Conservation (phyloP, 1,139 yeast genomes). For the Protomyces arabidopsidicola region DNA sequence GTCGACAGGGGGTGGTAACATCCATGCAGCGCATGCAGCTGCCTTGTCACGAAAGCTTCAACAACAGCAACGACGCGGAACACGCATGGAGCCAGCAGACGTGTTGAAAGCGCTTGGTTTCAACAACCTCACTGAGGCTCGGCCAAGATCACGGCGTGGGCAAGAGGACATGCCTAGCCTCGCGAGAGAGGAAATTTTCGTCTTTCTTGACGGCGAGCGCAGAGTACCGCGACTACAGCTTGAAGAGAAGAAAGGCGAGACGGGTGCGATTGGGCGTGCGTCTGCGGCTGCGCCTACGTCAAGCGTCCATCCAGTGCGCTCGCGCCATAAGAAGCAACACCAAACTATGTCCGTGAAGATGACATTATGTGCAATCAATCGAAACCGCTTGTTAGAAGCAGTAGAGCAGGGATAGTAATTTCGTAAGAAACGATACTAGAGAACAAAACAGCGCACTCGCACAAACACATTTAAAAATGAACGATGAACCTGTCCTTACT, state of each 20-base stretch:
- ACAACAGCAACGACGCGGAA: constrained; percentile 16
- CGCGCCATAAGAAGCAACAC: background rate
- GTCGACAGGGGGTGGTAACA: constrained; percentile 14
- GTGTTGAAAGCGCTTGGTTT: background rate
- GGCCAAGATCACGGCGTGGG: background rate
- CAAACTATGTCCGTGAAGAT: background rate
- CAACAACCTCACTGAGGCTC: background rate
- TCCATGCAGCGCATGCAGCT: constrained; percentile 3
- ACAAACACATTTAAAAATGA: background rate
- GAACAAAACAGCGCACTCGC: no score
- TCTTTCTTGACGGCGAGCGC: background rate
- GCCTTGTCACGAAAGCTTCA: background rate
- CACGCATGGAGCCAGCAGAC: background rate
- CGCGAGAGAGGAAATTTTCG: background rate
- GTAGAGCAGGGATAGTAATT: background rate
- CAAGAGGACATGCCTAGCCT: background rate
- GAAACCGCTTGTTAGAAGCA: background rate
- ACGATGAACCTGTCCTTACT: background rate
- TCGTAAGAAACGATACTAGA: no score
- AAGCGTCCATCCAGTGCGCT: background rate
- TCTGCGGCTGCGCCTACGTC: background rate
- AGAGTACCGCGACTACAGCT: background rate
- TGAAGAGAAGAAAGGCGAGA: background rate
- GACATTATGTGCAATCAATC: background rate
- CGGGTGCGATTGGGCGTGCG: background rate